Percentiles rank a stretch among this genome's conserved stretches.
Conservation (phyloP, 169 alveolate species). For the Eimeria mitis region DNA sequence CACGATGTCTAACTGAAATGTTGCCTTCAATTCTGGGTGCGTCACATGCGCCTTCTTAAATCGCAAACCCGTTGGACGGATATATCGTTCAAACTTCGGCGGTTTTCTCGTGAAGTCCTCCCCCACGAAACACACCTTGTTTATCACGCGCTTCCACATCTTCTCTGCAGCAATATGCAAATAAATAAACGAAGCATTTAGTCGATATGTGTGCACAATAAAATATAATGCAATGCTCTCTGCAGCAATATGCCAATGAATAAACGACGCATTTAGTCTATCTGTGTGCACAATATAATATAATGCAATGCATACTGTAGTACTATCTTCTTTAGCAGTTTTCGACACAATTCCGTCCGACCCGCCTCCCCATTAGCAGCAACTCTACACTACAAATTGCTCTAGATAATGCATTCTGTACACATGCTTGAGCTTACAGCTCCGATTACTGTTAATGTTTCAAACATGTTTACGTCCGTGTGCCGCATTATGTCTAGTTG, state of each 20-base stretch:
- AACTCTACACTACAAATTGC: neutral
- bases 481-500: neutral
- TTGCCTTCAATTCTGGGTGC: slow-evolving; percentile 99
- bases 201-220: neutral
- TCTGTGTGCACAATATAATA: neutral
- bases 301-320: too few species aligned
- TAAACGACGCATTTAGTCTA: neutral
- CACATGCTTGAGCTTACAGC: neutral
- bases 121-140: slow-evolving; percentile 98
- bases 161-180: slow-evolving; percentile 86
- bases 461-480: neutral
- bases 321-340: too few species aligned
- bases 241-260: neutral
- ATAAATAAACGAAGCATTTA: neutral
- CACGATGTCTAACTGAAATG: slow-evolving; percentile 97
- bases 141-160: slow-evolving; percentile 99
- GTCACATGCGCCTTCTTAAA: slow-evolving; percentile 99
- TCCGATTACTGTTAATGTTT: neutral
- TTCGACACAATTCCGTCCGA: too few species aligned
- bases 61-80: slow-evolving; percentile 99
- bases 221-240: too few species aligned
- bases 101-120: slow-evolving; percentile 99
- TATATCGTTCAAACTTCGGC: slow-evolving; percentile 99
- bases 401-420: neutral
- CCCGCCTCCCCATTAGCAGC: neutral